These are phyloP conservation scores for Dunaliella primolecta DNA, from an alignment of 139 green algal species.

Conservation along the genomic window DNA sequence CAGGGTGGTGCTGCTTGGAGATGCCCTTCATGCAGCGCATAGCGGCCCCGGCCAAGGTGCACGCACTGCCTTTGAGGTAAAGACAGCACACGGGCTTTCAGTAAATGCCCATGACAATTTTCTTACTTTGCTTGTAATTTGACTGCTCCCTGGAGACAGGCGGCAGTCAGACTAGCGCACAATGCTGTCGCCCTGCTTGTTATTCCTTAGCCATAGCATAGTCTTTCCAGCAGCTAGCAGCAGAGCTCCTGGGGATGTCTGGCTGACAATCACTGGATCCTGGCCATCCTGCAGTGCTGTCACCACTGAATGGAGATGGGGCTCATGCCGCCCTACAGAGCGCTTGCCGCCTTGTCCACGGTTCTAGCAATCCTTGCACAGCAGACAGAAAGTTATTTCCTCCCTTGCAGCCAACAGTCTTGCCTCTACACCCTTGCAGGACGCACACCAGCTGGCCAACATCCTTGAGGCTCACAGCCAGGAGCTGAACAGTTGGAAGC, in stretches of 20 bases:
- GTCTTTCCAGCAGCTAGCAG: too few species aligned
- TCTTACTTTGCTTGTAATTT: not conserved
- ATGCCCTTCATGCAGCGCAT: conserved; percentile 48
- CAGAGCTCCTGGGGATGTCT: too few species aligned
- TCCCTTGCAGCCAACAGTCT: not conserved
- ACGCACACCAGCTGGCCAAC: not conserved
- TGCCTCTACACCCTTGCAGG: not conserved
- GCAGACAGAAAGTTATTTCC: too few species aligned
- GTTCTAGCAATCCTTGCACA: too few species aligned
- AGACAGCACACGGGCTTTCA: not conserved
- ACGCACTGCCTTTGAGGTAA: conserved; percentile 46
- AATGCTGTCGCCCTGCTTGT: not conserved
- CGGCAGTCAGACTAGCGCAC: not conserved
- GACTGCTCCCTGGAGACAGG: not conserved
- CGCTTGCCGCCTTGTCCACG: too few species aligned
- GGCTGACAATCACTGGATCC: too few species aligned
- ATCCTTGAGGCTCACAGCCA: too few species aligned
- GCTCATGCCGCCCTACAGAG: too few species aligned
- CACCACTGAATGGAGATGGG: too few species aligned
- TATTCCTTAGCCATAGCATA: too few species aligned
- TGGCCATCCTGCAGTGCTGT: too few species aligned
- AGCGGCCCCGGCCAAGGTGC: conserved; percentile 48
- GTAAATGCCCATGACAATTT: not conserved
- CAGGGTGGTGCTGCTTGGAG: conserved; percentile 45
- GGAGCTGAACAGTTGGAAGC: not conserved